Evolutionary conservation across 2,329 filamentous ascomycete species (phyloP), one percentile per base, ranked within the genome.

Genomic region (Colletotrichum lupini): DNA sequence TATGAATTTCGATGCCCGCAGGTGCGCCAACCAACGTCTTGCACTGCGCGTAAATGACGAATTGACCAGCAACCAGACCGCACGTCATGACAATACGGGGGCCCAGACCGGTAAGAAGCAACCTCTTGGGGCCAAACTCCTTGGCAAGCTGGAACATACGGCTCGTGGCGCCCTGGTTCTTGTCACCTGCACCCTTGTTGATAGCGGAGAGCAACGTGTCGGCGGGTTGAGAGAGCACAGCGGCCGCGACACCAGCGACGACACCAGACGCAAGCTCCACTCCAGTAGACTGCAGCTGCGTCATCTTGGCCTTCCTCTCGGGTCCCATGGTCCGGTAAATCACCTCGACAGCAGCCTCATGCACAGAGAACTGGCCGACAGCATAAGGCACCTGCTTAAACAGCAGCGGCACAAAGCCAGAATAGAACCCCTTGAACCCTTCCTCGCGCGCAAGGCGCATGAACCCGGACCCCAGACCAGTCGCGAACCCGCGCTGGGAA

Each of bases 331-430:
- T 73, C 70, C 88, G 86, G 87, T 91, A 97, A 83, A 95, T 90
- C 77, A 89, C 81, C 85, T 97, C 94, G 79, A 93, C 91, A 78
- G 93, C 94, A 79, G 94, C 96, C 87, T 98, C 95, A 88, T 94
- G 97, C 68, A 96, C 95, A 77, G 95, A 94, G 87, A 98, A 98
- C 87, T 98, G 97, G 82, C 94, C 92, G 85, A 97, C 95, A 77
- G 95, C 97, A 87, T 97, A 98, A 22, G 95, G 95, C 68, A 98
- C 92, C 89, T 97, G 94, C 85, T 96, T 95, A 86, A 94, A 95
- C 76, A 95, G 88, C 78, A 96, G 92, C 32, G 94, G 94, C 65
- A 95, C 93, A 85, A 98, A 97, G 77, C 95, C 95, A 76, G 94
- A 95, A 89, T 97, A 97, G 86, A 98, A 96, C 74, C 94, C 95